Base-by-base conservation (phyloP, 2,329 filamentous ascomycete genomes). In the Colletotrichum sansevieriae region DNA sequence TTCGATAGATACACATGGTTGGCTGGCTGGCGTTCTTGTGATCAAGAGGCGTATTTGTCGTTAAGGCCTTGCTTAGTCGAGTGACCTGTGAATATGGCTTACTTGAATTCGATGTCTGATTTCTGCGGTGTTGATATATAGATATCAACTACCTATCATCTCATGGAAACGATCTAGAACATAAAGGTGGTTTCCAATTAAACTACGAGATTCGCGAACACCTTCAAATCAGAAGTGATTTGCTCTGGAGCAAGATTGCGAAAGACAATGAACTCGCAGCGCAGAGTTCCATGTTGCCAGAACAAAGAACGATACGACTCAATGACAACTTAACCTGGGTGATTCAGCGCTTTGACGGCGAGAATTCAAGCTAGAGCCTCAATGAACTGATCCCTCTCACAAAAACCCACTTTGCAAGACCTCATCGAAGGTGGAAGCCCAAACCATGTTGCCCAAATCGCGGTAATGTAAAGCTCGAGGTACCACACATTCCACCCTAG, bases 401-500 rank as follows among this genome's bases (percentile, higher is more conserved):
- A 70, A 56, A 13, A 58, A 59, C 3, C 52, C 44, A 22, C 57
- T 68, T 29, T 55, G 35, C 18, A 65, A 25, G 25, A 76, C 59
- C 51, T 78, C 76, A n/a, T 74, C 69, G 55, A 75, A 79, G 51
- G 74, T 71, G 13, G 73, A 73, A 25, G 75, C 73, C 77, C 77
- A 79, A 3, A 71, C 71, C 13, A 78, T 70, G 4, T 63, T 67
- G 54, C 70, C 22, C 73, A 71, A n/a, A 72, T 77, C 5, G 68
- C 72, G 63, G 41, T 58, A 63, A 33, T 76, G 72, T 15, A 72
- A 68, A 13, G 75, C 71, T 29, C 74, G 73, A 13, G 75, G 75
- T 5, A 79, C 77, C n/a, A 73, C 64, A 67, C 73, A 75, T 15
- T 76, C 77, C 35, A 79, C 72, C 56, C 78, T 72, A 65, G 71